These are phyloP conservation scores for Peronospora tabacina DNA, from an alignment of 352 stramenopile genomes.

Conservation along the genomic window DNA sequence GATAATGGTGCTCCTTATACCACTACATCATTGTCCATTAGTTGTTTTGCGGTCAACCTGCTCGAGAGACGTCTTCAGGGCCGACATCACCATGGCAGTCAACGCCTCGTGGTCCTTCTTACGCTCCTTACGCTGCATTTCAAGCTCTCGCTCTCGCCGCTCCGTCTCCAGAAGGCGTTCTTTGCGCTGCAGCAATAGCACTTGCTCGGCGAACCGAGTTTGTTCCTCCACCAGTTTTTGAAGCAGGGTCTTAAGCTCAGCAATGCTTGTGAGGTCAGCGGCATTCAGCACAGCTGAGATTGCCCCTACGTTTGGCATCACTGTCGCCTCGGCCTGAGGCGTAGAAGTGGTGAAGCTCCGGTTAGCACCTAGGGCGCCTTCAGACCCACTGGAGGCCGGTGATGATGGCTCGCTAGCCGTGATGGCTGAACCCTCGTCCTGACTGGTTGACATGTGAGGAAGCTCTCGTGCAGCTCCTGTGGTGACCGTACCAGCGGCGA, in stretches of 20 bases:
- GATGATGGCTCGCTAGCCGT: constrained; percentile 19
- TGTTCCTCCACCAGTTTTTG: constrained; percentile 31
- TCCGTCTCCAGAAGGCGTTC: constrained; percentile 24
- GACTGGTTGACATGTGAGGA: constrained; percentile 5
- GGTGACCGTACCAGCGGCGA: constrained; percentile 12
- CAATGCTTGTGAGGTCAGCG: constrained; percentile 13
- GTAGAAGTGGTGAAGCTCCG: constrained; percentile 18
- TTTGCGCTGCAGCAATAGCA: constrained; percentile 27
- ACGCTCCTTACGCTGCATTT: constrained; percentile 24
- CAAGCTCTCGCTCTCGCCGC: constrained; percentile 21
- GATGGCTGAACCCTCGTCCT: constrained; percentile 16
- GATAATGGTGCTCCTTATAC: constrained; percentile 10
- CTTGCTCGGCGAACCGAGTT: constrained; percentile 16
- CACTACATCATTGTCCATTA: constrained; percentile 14
- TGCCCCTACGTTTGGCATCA: neutral
- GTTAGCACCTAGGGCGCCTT: constrained; percentile 1
- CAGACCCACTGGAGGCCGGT: constrained; percentile 1
- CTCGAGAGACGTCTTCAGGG: constrained; percentile 28
- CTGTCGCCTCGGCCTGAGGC: neutral
- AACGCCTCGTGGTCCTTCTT: constrained; percentile 29
- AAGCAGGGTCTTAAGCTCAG: constrained; percentile 22
- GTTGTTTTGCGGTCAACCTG: constrained; percentile 11
- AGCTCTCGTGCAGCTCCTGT: constrained; percentile 1
- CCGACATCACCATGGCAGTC: constrained; percentile 17
- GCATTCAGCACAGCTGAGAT: constrained; percentile 7